Base-by-base conservation (phyloP, 306 rosid species). In the Macrotyloma uniflorum region DNA sequence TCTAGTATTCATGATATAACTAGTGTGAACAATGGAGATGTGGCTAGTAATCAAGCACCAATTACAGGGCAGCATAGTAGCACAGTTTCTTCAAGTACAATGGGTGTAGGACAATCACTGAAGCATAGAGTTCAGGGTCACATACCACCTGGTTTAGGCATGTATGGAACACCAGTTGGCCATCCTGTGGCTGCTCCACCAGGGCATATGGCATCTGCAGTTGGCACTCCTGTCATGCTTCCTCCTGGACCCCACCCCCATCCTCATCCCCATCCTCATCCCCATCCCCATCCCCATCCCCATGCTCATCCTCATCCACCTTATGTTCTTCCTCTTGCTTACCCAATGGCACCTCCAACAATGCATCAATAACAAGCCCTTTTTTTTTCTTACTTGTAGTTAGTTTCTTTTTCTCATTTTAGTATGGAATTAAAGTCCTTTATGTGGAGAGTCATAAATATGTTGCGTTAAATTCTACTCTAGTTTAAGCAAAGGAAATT, bases 1-100 rank as follows among this genome's bases (percentile, higher is more conserved):
- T 93, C 99, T 0, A 95, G 99, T 50, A 93, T 95, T 66, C 99
- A 93, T 87, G 99, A 95, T 66, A 95, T 95, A 32, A 95, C 99
- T 3, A 91, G 96, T 58, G 86, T 95, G 57, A 90, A 91, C 88
- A 91, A 87, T 80, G 97, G 91, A 59, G 97, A 91, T 23, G 92
- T 81, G 45, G 82, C 84, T 9, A 24, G 78, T 32, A 90, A 84
- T 77, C 96, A 88, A 59, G 85, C 90, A 70, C 98, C 98, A 30
- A 93, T 93, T 40, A 91, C 97, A n/a, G 98, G 97, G 5, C 97
- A 90, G 26, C 98, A 92, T 70, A 67, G 82, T 19, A 85, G 67
- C 77, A 73, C 88, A 36, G 84, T 79, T 30, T 84, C 87, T 11
- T 43, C 97, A 70, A 82, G 69, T 42, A 74, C 88, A 61, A 80